Conservation (phyloP, 1,284 basidiomycete species). For the Erythrobasidium hasegawianum region DNA sequence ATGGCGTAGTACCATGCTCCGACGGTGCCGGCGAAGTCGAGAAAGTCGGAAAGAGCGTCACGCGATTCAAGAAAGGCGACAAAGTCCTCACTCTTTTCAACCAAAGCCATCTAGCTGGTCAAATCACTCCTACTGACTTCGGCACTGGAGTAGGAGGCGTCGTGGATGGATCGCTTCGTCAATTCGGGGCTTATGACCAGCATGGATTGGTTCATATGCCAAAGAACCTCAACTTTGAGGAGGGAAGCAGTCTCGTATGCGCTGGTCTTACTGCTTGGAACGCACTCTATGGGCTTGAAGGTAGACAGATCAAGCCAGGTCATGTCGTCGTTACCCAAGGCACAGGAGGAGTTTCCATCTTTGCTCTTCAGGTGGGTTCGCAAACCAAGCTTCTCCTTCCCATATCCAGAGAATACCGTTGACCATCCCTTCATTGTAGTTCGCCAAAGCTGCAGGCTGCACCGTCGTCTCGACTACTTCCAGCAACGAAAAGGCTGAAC, state of each 20-base stretch:
- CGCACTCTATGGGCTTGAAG: slow-evolving; percentile 50
- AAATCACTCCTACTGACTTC: slow-evolving; percentile 45
- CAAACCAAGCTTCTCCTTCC: no score
- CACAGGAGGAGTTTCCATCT: slow-evolving; percentile 53
- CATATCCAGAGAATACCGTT: no score
- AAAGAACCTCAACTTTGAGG: slow-evolving; percentile 47
- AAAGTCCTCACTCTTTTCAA: slow-evolving; percentile 46
- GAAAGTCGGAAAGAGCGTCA: slow-evolving; percentile 47
- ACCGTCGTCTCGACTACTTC: slow-evolving; percentile 61
- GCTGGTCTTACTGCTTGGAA: slow-evolving; percentile 49
- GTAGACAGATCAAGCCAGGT: slow-evolving; percentile 48
- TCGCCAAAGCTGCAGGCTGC: slow-evolving; percentile 59
- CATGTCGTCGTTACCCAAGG: slow-evolving; percentile 52
- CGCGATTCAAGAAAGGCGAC: slow-evolving; percentile 50
- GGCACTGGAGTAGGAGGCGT: slow-evolving; percentile 49
- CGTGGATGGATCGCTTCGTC: slow-evolving; percentile 49
- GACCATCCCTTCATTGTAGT: no score
- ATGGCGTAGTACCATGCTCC: slow-evolving; percentile 49
- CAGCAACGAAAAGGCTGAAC: slow-evolving; percentile 59
- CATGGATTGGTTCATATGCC: slow-evolving; percentile 46
- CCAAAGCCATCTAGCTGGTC: slow-evolving; percentile 47
- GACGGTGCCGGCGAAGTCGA: slow-evolving; percentile 52
- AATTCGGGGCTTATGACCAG: slow-evolving; percentile 36
- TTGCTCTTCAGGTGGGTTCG: slow-evolving; percentile 50
- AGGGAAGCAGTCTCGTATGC: slow-evolving; percentile 50